Percentiles rank a stretch among this genome's conserved stretches.
Conservation (phyloP, 1,139 yeast species). For the Scheffersomyces quercinus region DNA sequence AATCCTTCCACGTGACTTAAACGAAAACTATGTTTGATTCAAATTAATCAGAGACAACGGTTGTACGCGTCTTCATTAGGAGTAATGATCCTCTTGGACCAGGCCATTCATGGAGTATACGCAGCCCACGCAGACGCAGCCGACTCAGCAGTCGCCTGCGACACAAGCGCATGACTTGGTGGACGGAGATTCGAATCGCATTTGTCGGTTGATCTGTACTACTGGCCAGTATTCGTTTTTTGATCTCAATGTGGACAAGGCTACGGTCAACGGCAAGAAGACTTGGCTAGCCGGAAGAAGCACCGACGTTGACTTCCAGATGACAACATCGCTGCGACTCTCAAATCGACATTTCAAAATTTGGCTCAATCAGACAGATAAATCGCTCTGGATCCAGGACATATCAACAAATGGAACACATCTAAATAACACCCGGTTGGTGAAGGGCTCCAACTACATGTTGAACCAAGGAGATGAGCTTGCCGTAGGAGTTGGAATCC, state of each 20-base stretch:
- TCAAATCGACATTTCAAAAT: constrained; percentile 78
- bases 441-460: constrained; percentile 79
- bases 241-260: constrained; percentile 35
- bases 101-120: constrained; percentile 23
- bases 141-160: constrained; percentile 58
- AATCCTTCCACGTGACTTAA: too few relatives aligned
- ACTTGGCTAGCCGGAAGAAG: constrained; percentile 83
- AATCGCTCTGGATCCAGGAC: constrained; percentile 66
- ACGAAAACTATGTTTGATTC: too few relatives aligned
- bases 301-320: constrained; percentile 60
- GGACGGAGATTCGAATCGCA: constrained; percentile 27
- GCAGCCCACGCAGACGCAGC: constrained; percentile 65
- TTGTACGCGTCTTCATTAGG: too few relatives aligned
- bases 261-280: constrained; percentile 31
- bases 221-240: constrained; percentile 56
- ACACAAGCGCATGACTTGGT: constrained; percentile 31
- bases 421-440: constrained; percentile 70
- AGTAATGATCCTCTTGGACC: too few relatives aligned
- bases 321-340: constrained; percentile 64
- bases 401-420: constrained; percentile 88
- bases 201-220: constrained; percentile 63
- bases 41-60: too few relatives aligned
- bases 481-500: constrained; percentile 84
- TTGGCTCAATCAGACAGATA: constrained; percentile 57
- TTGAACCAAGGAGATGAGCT: constrained; percentile 91